Evolutionary conservation across 176 grass and related monocot species (phyloP).

Genomic region (Musa troglodytarum): DNA sequence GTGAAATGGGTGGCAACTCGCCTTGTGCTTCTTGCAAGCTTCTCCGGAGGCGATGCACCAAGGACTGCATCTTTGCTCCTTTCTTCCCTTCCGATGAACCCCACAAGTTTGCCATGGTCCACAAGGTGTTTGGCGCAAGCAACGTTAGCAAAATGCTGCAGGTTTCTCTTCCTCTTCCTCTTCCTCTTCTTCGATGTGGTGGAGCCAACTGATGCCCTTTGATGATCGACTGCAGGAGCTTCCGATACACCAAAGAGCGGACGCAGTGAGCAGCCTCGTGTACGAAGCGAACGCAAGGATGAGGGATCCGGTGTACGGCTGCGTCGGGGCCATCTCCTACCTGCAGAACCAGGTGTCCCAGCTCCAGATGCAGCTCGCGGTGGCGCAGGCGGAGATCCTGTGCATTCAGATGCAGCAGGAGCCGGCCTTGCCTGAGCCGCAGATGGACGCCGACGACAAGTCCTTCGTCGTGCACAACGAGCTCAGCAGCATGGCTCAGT

Average conservation of each 20-base stretch:
- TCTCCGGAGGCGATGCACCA: slow-evolving; percentile 75
- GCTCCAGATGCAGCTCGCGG: slow-evolving; percentile 90
- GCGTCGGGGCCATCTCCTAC: slow-evolving; percentile 87
- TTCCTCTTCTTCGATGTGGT: too few relatives aligned
- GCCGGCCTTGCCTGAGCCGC: neutral
- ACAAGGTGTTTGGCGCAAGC: slow-evolving; percentile 53
- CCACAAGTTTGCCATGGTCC: slow-evolving; percentile 88
- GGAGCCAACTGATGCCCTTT: neutral
- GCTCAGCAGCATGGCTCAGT: slow-evolving; percentile 27
- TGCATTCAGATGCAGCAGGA: slow-evolving; percentile 89
- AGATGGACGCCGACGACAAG: slow-evolving; percentile 4
- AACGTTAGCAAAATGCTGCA: neutral
- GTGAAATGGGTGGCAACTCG: neutral
- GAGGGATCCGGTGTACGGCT: slow-evolving; percentile 84
- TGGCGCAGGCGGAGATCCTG: slow-evolving; percentile 81
- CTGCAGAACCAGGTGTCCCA: slow-evolving; percentile 90
- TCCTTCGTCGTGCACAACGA: slow-evolving; percentile 48
- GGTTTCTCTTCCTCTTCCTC: neutral
- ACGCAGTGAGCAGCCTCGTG: slow-evolving; percentile 88
- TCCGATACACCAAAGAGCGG: slow-evolving; percentile 64
- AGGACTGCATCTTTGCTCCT: slow-evolving; percentile 91
- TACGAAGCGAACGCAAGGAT: slow-evolving; percentile 85
- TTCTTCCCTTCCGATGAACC: slow-evolving; percentile 90
- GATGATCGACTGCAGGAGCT: slow-evolving; percentile 40
- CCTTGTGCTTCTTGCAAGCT: slow-evolving; percentile 93